Conservation (phyloP, 345 rosid species). For the Microcos paniculata region DNA sequence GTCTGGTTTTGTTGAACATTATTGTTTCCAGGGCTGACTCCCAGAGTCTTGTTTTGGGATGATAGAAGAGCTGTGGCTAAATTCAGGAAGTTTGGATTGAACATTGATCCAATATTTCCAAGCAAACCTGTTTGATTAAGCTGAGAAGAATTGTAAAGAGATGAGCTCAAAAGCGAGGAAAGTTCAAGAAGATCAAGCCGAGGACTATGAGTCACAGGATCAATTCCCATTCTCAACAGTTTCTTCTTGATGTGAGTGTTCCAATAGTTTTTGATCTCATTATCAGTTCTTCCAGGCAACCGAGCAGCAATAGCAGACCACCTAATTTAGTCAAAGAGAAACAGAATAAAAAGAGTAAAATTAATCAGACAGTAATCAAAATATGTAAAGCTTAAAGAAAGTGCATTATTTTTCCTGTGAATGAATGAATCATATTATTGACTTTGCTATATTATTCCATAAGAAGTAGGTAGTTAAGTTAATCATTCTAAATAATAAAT, state of each 20-base stretch:
- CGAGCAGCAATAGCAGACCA: slow-evolving; percentile 90
- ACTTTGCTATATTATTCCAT: neutral
- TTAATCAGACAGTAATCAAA: neutral
- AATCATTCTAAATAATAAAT: neutral
- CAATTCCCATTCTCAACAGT: slow-evolving; percentile 76
- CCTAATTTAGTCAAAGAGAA: slow-evolving; percentile 33
- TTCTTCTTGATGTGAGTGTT: slow-evolving; percentile 81
- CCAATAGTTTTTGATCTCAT: slow-evolving; percentile 89
- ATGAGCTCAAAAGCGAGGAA: slow-evolving; percentile 39
- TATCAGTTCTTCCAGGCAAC: slow-evolving; percentile 85
- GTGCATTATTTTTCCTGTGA: neutral
- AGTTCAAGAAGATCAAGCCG: slow-evolving; percentile 63
- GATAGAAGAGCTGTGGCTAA: slow-evolving; percentile 26
- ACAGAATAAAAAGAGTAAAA: neutral
- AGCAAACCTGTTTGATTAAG: slow-evolving; percentile 33
- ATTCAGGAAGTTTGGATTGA: slow-evolving; percentile 27
- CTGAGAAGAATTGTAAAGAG: slow-evolving; percentile 30
- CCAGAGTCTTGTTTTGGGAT: slow-evolving; percentile 19
- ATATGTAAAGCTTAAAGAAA: neutral
- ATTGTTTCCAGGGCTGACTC: neutral
- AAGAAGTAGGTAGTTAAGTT: neutral
- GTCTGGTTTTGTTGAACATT: slow-evolving; percentile 14
- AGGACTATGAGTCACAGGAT: slow-evolving; percentile 78
- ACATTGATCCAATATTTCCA: slow-evolving; percentile 25
- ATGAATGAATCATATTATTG: neutral